Conservation (phyloP, 1,139 yeast species). For the Yamadazyma buinensis region DNA sequence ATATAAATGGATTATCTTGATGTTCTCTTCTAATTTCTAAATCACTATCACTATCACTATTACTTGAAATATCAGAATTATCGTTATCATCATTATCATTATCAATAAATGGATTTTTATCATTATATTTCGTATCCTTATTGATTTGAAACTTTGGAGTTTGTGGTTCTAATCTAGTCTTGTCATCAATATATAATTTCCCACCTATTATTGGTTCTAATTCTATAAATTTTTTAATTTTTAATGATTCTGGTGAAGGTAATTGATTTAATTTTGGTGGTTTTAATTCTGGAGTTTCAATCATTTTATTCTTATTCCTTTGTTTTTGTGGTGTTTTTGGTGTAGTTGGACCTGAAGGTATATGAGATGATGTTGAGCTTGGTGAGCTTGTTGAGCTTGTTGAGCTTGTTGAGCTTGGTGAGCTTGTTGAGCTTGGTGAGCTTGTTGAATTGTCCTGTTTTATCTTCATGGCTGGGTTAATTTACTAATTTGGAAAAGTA, state of each 20-base stretch:
- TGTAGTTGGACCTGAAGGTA: too few relatives aligned
- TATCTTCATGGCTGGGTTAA: not conserved
- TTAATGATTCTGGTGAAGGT: constrained; percentile 11
- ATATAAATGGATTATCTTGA: constrained; percentile 15
- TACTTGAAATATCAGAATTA: too few relatives aligned
- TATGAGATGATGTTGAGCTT: too few relatives aligned
- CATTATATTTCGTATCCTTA: constrained; percentile 8
- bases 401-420: too few relatives aligned
- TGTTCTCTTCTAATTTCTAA: not conserved
- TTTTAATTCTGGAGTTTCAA: not conserved
- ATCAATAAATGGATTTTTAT: not conserved
- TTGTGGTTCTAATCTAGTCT: constrained; percentile 8
- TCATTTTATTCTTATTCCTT: not conserved
- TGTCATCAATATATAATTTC: constrained; percentile 8
- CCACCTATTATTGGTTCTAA: constrained; percentile 6
- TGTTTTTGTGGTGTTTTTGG: constrained; percentile 5
- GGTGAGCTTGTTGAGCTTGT: too few relatives aligned
- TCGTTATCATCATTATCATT: too few relatives aligned
- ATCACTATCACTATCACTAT: too few relatives aligned
- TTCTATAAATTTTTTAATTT: constrained; percentile 5
- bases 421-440: too few relatives aligned
- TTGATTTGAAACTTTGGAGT: constrained; percentile 13
- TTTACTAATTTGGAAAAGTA: not conserved
- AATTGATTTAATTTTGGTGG: not conserved
- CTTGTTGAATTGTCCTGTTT: too few relatives aligned